phyloP scores from a whole-genome alignment of 1,139 yeast species.

The Hansenula lynferdii region DNA sequence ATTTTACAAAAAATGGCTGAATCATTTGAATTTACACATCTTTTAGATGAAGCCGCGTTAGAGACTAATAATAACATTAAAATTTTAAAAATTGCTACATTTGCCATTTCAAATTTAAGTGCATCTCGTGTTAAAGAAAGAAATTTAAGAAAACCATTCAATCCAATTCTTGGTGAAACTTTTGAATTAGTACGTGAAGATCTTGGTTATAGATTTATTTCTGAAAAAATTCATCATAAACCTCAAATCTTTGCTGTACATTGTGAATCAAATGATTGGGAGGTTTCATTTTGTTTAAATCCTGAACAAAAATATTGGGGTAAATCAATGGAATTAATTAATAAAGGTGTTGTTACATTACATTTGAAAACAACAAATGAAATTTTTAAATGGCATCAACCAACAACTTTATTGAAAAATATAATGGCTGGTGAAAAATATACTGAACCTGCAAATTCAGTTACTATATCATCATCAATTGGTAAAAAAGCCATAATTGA shows the following conservation, averaged over 20 bases:
- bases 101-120: slow-evolving; percentile 74
- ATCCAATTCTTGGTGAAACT: slow-evolving; percentile 86
- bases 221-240: slow-evolving; percentile 78
- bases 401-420: slow-evolving; percentile 78
- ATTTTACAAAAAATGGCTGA: slow-evolving; percentile 79
- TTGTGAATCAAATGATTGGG: slow-evolving; percentile 74
- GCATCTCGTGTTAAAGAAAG: slow-evolving; percentile 71
- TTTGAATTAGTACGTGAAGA: slow-evolving; percentile 81
- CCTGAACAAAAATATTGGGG: slow-evolving; percentile 97
- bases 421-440: slow-evolving; percentile 94
- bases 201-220: slow-evolving; percentile 57
- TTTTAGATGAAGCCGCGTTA: slow-evolving; percentile 56
- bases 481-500: slow-evolving; percentile 69
- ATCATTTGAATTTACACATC: slow-evolving; percentile 64
- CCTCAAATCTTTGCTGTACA: slow-evolving; percentile 81
- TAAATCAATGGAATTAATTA: slow-evolving; percentile 77
- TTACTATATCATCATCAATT: slow-evolving; percentile 60
- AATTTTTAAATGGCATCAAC: slow-evolving; percentile 73
- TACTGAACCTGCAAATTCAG: slow-evolving; percentile 74
- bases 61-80: slow-evolving; percentile 48
- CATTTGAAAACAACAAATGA: slow-evolving; percentile 61
- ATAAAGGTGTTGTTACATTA: slow-evolving; percentile 63
- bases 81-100: slow-evolving; percentile 68
- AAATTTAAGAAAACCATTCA: slow-evolving; percentile 82
- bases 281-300: slow-evolving; percentile 61